phyloP scores from a whole-genome alignment of 129 eudicot genomes.

The Artemisia argyi region DNA sequence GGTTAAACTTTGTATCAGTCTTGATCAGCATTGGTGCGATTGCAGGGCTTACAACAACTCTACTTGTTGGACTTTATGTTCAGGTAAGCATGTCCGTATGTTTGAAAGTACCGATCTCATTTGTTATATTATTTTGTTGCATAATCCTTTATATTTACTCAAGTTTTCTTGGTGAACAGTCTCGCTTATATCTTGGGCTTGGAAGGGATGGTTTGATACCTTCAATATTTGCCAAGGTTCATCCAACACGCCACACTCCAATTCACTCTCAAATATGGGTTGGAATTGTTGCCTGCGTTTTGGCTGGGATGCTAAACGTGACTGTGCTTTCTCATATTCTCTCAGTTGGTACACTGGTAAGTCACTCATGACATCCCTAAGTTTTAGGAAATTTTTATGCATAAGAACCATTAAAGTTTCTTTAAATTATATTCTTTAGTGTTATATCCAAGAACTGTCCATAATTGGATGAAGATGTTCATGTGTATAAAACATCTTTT shows the following conservation, averaged over 20 bases:
- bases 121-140: background rate
- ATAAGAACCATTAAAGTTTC: background rate
- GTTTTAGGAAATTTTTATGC: background rate
- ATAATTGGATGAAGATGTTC: background rate
- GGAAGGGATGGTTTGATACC: constrained; percentile 99
- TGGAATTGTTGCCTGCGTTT: constrained; percentile 75
- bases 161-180: constrained; percentile 46
- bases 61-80: constrained; percentile 94
- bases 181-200: constrained; percentile 94
- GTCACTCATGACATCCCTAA: constrained; percentile 3
- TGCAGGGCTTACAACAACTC: constrained; percentile 97
- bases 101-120: background rate
- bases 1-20: constrained; percentile 74
- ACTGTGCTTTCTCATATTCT: constrained; percentile 87
- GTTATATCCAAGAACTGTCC: no score
- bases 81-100: constrained; percentile 49
- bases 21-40: constrained; percentile 94
- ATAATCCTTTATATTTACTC: background rate
- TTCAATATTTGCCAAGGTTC: constrained; percentile 74
- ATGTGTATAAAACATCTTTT: background rate
- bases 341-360: constrained; percentile 95
- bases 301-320: constrained; percentile 86
- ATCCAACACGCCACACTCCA: constrained; percentile 88
- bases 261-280: constrained; percentile 97
- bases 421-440: no score